Conservation (phyloP, 164 flowering plant genomes). For the Sedum album region DNA sequence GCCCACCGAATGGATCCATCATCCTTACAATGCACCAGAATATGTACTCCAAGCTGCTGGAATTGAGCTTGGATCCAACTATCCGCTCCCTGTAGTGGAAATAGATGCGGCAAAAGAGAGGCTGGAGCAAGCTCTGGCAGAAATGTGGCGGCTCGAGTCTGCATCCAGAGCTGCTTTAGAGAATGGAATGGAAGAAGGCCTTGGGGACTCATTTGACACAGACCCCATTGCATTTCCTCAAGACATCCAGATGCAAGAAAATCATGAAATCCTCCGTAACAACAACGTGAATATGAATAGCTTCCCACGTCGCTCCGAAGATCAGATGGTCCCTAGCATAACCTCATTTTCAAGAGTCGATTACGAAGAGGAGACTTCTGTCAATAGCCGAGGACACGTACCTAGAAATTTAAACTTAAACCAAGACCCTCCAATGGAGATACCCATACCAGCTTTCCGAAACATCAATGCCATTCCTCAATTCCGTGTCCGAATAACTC, state of each 20-base stretch:
- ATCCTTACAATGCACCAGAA: constrained; percentile 93
- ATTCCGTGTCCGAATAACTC: constrained; percentile 30
- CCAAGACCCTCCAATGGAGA: constrained; percentile 29
- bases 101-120: constrained; percentile 75
- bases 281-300: constrained; percentile 26
- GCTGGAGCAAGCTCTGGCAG: constrained; percentile 62
- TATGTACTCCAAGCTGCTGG: constrained; percentile 91
- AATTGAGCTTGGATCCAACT: constrained; percentile 84
- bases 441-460: constrained; percentile 19
- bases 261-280: constrained; percentile 27
- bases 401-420: constrained; percentile 36
- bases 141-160: constrained; percentile 88
- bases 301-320: constrained; percentile 41
- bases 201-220: constrained; percentile 77
- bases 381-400: constrained; percentile 62
- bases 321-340: constrained; percentile 97
- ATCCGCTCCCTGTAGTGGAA: constrained; percentile 80
- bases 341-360: constrained; percentile 51
- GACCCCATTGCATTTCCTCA: constrained; percentile 60
- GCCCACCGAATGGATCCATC: constrained; percentile 99
- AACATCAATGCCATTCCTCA: constrained; percentile 21
- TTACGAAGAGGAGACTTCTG: constrained; percentile 44
- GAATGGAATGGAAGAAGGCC: constrained; percentile 93
- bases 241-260: constrained; percentile 74
- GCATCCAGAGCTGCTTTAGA: constrained; percentile 75